Evolutionary conservation across 805 yeast genomes (phyloP).

Genomic region (Blastobotrys americana): DNA sequence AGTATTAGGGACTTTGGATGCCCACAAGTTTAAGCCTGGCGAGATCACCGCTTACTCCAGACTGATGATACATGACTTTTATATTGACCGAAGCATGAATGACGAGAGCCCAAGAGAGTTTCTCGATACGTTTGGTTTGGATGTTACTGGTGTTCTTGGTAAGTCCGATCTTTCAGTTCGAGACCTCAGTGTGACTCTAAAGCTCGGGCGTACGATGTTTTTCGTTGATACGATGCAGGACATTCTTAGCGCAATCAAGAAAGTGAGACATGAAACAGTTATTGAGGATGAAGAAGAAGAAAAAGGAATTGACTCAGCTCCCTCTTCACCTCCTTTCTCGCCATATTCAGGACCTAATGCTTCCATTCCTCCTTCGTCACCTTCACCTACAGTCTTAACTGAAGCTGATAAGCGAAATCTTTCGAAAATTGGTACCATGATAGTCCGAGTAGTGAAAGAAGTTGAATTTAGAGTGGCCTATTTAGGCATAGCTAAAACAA

Average conservation of each 20-base stretch:
- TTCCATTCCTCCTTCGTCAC: background rate
- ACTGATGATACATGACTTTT: conserved; percentile 25
- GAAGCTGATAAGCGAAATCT: conserved; percentile 17
- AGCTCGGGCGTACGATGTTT: conserved; percentile 25
- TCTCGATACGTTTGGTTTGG: conserved; percentile 26
- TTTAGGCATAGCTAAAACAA: conserved; percentile 22
- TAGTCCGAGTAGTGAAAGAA: conserved; percentile 31
- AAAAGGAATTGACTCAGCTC: background rate
- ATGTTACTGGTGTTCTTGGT: conserved; percentile 28
- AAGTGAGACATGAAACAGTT: conserved; percentile 14
- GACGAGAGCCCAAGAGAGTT: conserved; percentile 28
- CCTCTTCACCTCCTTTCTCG: too few species aligned
- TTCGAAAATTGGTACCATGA: conserved; percentile 23
- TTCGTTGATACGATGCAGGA: conserved; percentile 18
- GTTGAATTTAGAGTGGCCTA: conserved; percentile 30
- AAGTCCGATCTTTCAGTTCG: conserved; percentile 25
- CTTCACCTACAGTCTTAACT: conserved; percentile 13
- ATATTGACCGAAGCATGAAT: conserved; percentile 24
- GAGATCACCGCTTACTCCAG: conserved; percentile 27
- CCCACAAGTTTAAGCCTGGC: conserved; percentile 20
- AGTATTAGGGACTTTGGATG: conserved; percentile 33
- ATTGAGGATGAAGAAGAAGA: background rate
- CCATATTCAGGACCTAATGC: too few species aligned
- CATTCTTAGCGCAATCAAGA: conserved; percentile 15
- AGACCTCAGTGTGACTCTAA: conserved; percentile 27